Percentiles rank a stretch among this genome's conserved stretches.
These are phyloP conservation scores for Trichoderma arundinaceum DNA, from an alignment of 2,329 filamentous ascomycete genomes.

Conservation along the genomic window DNA sequence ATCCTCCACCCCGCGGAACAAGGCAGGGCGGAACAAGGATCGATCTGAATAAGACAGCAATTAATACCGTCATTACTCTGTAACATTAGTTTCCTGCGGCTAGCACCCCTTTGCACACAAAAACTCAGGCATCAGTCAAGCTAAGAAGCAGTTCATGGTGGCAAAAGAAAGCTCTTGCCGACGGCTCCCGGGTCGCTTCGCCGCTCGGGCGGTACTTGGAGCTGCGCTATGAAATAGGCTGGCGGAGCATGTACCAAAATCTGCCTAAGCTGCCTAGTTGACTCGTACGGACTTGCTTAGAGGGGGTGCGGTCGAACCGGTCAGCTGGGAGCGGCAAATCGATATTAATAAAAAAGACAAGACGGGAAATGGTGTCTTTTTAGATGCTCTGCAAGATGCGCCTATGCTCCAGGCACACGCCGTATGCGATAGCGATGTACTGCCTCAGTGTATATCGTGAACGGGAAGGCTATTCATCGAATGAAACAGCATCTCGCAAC, in stretches of 20 bases:
- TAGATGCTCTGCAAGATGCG: not conserved
- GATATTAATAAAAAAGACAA: not conserved
- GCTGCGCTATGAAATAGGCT: conserved; percentile 4
- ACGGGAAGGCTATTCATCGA: not conserved
- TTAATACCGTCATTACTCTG: conserved; percentile 4
- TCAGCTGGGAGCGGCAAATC: conserved; percentile 20
- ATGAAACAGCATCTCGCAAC: too few relatives aligned
- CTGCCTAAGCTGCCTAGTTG: conserved; percentile 5
- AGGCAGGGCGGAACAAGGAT: conserved; percentile 3
- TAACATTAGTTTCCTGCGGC: conserved; percentile 24
- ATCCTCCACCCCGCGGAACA: too few relatives aligned
- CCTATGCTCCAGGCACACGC: not conserved
- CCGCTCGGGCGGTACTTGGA: conserved; percentile 21
- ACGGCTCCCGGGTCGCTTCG: conserved; percentile 15
- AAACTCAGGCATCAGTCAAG: not conserved
- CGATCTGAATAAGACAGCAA: conserved; percentile 4
- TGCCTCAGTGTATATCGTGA: not conserved
- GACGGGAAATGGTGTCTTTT: not conserved
- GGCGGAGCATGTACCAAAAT: conserved; percentile 20
- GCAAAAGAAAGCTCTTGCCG: not conserved
- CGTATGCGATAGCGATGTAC: not conserved
- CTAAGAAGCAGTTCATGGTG: conserved; percentile 6
- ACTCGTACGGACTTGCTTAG: conserved; percentile 1
- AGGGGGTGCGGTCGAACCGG: conserved; percentile 23
- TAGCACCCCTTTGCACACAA: not conserved